phyloP scores from a whole-genome alignment of 352 stramenopile genomes.

The Peronospora destructor region DNA sequence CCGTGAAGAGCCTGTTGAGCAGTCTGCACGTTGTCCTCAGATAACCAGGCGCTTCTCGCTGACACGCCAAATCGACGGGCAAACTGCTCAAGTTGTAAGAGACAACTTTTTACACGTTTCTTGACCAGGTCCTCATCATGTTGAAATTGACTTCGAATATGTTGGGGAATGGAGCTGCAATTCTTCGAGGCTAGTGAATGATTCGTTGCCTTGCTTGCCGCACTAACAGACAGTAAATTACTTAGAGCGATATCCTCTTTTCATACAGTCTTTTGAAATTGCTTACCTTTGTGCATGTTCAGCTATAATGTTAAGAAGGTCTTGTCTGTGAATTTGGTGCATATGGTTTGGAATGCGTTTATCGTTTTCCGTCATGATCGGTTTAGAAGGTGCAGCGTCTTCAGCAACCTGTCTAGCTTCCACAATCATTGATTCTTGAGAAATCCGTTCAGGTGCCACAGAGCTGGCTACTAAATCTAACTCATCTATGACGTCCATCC shows the following conservation, averaged over 20 bases:
- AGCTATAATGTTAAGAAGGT: conserved; percentile 19
- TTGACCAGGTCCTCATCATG: conserved; percentile 43
- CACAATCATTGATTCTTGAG: conserved; percentile 4
- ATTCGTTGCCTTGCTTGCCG: conserved; percentile 13
- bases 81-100: conserved; percentile 39
- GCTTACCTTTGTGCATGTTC: conserved; percentile 35
- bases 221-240: conserved; percentile 8
- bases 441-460: not conserved
- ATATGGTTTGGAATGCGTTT: conserved; percentile 21
- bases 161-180: conserved; percentile 37
- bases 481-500: conserved; percentile 1
- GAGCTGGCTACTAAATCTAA: not conserved
- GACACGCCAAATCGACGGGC: conserved; percentile 42
- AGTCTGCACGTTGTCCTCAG: conserved; percentile 39
- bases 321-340: conserved; percentile 25
- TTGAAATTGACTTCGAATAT: conserved; percentile 38
- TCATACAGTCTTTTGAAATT: not conserved
- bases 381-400: not conserved
- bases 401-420: not conserved
- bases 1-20: conserved; percentile 52
- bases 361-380: not conserved
- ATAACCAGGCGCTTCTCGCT: conserved; percentile 32
- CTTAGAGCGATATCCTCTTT: not conserved
- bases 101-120: conserved; percentile 30
- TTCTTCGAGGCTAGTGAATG: conserved; percentile 2